A percentile compares a stretch with the other conserved stretches of the same genome.
These are phyloP conservation scores for Neotropicomus parvogracilis DNA, from an alignment of 1,284 basidiomycete genomes.

Conservation along the genomic window DNA sequence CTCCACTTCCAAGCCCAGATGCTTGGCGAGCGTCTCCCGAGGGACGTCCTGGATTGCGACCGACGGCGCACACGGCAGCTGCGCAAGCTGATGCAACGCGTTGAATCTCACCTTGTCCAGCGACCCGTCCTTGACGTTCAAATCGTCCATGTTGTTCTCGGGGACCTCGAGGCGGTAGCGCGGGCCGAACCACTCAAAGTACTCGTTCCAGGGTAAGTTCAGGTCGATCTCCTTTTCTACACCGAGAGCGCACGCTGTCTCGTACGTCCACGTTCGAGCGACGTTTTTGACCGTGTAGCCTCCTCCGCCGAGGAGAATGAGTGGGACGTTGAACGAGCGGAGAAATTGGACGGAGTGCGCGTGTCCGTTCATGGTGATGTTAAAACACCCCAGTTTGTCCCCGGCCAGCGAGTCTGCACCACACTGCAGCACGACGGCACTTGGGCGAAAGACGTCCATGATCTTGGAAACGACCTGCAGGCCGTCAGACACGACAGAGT, in stretches of 20 bases:
- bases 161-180: conserved; percentile 91
- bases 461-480: conserved; percentile 79
- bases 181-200: conserved; percentile 98
- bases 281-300: conserved; percentile 98
- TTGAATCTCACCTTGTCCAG: conserved; percentile 79
- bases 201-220: conserved; percentile 92
- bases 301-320: conserved; percentile 92
- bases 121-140: conserved; percentile 80
- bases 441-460: conserved; percentile 87
- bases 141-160: conserved; percentile 91
- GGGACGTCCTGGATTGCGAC: conserved; percentile 87
- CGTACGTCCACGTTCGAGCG: conserved; percentile 92
- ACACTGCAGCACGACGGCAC: conserved; percentile 91
- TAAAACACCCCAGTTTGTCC: conserved; percentile 96
- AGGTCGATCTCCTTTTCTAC: conserved; percentile 75
- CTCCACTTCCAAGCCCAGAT: conserved; percentile 51
- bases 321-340: conserved; percentile 79
- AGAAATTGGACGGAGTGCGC: conserved; percentile 89
- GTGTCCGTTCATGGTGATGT: conserved; percentile 93
- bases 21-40: conserved; percentile 57
- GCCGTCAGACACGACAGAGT: conserved; percentile 1
- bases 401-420: conserved; percentile 94
- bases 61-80: conserved; percentile 80
- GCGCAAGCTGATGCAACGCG: conserved; percentile 76
- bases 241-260: conserved; percentile 91